Percentiles rank a stretch among this genome's conserved stretches.
Conservation (phyloP, 2,329 filamentous ascomycete genomes). For the Arthrobotrys sinensis region DNA sequence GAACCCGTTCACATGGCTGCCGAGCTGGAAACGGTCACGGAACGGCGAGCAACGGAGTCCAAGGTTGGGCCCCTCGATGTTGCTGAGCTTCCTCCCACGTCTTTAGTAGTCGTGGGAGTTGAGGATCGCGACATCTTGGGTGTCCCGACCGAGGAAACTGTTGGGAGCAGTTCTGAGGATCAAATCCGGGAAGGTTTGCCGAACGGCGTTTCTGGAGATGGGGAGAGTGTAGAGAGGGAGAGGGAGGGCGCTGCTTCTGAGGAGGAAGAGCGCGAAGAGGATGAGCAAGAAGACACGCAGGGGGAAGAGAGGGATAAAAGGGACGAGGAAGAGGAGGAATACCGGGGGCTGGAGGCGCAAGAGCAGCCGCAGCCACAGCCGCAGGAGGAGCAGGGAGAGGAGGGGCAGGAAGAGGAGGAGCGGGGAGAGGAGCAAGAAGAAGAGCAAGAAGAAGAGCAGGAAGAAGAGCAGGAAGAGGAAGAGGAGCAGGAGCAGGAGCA, state of each 20-base stretch:
- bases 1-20: constrained; percentile 7
- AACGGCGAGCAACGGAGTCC: background rate
- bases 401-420: constrained; percentile 3
- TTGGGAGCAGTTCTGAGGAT: background rate
- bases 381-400: constrained; percentile 13
- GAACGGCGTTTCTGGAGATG: constrained; percentile 5
- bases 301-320: background rate
- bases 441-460: background rate
- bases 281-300: background rate
- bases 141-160: background rate
- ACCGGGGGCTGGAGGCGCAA: constrained; percentile 6
- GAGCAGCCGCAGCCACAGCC: no score
- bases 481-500: background rate
- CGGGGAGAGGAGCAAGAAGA: constrained; percentile 2
- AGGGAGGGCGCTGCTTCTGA: background rate
- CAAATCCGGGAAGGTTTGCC: constrained; percentile 6
- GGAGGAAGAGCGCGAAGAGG: constrained; percentile 13
- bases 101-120: constrained; percentile 27
- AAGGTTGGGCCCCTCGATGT: background rate
- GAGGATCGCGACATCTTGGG: constrained; percentile 3
- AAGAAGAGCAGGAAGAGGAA: background rate
- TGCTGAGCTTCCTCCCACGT: constrained; percentile 1
- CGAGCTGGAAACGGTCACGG: constrained; percentile 15
- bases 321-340: constrained; percentile 7
- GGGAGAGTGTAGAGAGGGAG: background rate